phyloP scores from a whole-genome alignment of 2,329 filamentous ascomycete genomes.

The Colletotrichum cordylinicola region DNA sequence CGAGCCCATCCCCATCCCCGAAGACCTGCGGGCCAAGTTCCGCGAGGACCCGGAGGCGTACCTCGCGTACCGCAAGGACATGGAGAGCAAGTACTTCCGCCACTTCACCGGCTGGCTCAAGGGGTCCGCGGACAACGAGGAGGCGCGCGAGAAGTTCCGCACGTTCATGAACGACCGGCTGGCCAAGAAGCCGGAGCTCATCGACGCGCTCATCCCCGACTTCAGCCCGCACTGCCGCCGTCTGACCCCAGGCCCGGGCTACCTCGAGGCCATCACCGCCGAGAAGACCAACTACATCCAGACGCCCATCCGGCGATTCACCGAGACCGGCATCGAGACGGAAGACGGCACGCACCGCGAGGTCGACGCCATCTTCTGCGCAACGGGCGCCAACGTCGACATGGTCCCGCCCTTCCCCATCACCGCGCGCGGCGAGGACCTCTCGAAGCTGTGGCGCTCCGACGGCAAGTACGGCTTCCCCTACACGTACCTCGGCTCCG shows the following conservation, averaged over 20 bases:
- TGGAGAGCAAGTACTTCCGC: constrained; percentile 68
- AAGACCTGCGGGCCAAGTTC: constrained; percentile 62
- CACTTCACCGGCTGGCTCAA: constrained; percentile 61
- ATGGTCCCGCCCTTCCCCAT: constrained; percentile 67
- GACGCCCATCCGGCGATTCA: constrained; percentile 63
- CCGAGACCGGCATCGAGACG: constrained; percentile 64
- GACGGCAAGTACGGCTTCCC: constrained; percentile 65
- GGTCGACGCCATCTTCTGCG: constrained; percentile 71
- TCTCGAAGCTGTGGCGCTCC: constrained; percentile 61
- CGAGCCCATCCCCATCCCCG: constrained; percentile 58
- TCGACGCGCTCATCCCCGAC: constrained; percentile 62
- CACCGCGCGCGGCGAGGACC: constrained; percentile 56
- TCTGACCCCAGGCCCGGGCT: constrained; percentile 70
- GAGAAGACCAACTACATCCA: constrained; percentile 68
- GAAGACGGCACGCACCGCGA: constrained; percentile 60
- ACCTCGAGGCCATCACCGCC: constrained; percentile 67
- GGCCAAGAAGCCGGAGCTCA: constrained; percentile 58
- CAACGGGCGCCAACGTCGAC: constrained; percentile 69
- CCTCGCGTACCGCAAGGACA: constrained; percentile 60
- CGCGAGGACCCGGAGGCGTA: constrained; percentile 66
- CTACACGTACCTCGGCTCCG: constrained; percentile 70
- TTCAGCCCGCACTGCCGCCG: constrained; percentile 70
- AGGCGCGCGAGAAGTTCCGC: constrained; percentile 51
- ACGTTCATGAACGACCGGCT: constrained; percentile 61
- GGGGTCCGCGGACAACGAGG: constrained; percentile 53